A percentile compares a stretch with the other conserved stretches of the same genome.
Evolutionary conservation across 2,329 filamentous ascomycete species (phyloP).

Genomic region (Cladosporium sp.): DNA sequence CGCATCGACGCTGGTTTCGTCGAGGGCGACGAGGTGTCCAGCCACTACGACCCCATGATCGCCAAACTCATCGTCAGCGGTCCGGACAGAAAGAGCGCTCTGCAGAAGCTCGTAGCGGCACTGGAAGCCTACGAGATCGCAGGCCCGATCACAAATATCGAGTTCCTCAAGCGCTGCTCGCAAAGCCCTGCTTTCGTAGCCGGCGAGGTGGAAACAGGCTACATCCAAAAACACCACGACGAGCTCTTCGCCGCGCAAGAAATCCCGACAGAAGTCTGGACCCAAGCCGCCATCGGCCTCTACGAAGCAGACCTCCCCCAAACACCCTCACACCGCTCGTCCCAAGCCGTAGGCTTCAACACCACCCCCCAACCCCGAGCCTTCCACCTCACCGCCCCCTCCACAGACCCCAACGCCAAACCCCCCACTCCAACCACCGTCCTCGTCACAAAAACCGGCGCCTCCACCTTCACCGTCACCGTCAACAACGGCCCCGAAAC

Average conservation of each 20-base stretch:
- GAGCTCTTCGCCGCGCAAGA: conserved; percentile 70
- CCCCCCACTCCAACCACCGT: conserved; percentile 38
- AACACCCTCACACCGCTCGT: conserved; percentile 28
- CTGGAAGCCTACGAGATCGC: conserved; percentile 89
- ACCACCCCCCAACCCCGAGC: conserved; percentile 60
- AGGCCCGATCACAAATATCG: conserved; percentile 90
- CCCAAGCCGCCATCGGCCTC: conserved; percentile 81
- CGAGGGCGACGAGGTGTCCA: conserved; percentile 86
- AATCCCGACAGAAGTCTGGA: conserved; percentile 71
- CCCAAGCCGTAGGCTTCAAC: conserved; percentile 57
- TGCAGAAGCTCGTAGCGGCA: conserved; percentile 77
- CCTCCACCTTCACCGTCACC: conserved; percentile 53
- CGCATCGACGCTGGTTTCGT: conserved; percentile 93
- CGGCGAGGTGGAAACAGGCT: conserved; percentile 92
- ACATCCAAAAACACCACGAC: conserved; percentile 83
- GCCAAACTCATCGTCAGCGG: conserved; percentile 94
- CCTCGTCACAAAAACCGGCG: conserved; percentile 53
- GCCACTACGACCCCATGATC: conserved; percentile 98
- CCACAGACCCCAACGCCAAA: conserved; percentile 46
- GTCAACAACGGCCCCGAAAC: conserved; percentile 36
- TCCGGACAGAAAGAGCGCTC: conserved; percentile 72
- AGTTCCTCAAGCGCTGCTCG: conserved; percentile 89
- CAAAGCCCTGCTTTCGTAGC: conserved; percentile 77
- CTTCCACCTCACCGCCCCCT: conserved; percentile 54
- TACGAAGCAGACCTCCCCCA: conserved; percentile 44